Conservation (phyloP, 768 basidiomycete species). For the Hortiboletus flavorubellus region DNA sequence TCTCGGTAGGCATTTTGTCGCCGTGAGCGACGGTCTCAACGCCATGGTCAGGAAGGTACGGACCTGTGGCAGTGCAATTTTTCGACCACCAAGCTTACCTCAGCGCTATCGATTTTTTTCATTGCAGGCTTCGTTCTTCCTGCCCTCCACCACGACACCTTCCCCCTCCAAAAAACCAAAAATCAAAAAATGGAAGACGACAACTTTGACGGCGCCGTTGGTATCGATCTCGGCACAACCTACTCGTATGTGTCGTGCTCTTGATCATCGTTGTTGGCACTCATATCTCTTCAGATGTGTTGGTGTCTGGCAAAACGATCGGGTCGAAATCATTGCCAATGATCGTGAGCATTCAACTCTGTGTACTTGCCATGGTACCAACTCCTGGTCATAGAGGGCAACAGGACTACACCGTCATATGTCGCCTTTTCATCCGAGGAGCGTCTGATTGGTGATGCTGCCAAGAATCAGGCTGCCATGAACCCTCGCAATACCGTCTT, state of each 20-base stretch:
- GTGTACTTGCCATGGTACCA: background rate
- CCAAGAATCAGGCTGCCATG: constrained; percentile 99
- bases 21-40: constrained; percentile 22
- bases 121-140: constrained; percentile 11
- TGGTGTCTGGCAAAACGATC: constrained; percentile 99
- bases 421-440: constrained; percentile 97
- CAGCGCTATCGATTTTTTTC: constrained; percentile 45
- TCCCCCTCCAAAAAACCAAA: constrained; percentile 23
- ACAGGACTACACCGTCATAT: constrained; percentile 98
- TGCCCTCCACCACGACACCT: constrained; percentile 33
- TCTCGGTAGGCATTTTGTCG: constrained; percentile 22
- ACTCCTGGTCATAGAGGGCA: constrained; percentile 66
- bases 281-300: constrained; percentile 66
- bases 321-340: constrained; percentile 98
- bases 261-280: constrained; percentile 21
- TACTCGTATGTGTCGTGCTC: constrained; percentile 67
- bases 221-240: constrained; percentile 96
- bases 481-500: constrained; percentile 99
- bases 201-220: constrained; percentile 89
- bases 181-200: constrained; percentile 77
- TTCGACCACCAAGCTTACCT: constrained; percentile 46
- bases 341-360: constrained; percentile 61
- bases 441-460: constrained; percentile 98
- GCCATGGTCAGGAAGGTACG: constrained; percentile 22
- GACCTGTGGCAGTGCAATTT: constrained; percentile 32